Conservation (phyloP, 176 grass and related monocot species). For the Oryza glumipatula region DNA sequence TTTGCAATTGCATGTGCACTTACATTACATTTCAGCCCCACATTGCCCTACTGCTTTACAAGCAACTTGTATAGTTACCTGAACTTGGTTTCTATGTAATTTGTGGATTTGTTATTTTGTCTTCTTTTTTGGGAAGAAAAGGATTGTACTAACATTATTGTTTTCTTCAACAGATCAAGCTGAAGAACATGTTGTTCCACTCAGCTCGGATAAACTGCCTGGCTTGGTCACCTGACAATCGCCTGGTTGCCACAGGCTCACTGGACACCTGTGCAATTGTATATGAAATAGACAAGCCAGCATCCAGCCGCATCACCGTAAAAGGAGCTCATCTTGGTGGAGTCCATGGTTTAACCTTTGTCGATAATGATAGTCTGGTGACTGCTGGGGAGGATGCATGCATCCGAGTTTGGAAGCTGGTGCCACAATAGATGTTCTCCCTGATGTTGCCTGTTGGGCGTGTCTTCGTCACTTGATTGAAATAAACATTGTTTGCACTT, state of each 20-base stretch:
- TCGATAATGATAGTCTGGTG: conserved; percentile 57
- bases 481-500: conserved; percentile 29
- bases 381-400: conserved; percentile 89
- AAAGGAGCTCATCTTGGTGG: conserved; percentile 96
- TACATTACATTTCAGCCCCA: background rate
- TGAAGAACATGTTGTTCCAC: conserved; percentile 99
- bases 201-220: conserved; percentile 87
- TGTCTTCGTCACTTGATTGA: conserved; percentile 1
- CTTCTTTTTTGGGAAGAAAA: background rate
- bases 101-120: background rate
- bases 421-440: conserved; percentile 47
- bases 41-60: background rate
- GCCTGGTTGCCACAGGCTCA: conserved; percentile 83
- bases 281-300: conserved; percentile 84
- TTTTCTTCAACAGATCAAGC: conserved; percentile 62
- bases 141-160: conserved; percentile 24
- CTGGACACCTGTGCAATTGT: conserved; percentile 89
- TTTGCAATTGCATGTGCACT: background rate
- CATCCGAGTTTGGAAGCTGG: conserved; percentile 86
- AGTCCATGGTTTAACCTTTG: conserved; percentile 85
- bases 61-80: background rate
- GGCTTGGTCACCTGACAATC: conserved; percentile 89
- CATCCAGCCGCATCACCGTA: conserved; percentile 70
- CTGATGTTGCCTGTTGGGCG: conserved; percentile 33
- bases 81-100: background rate